phyloP scores from a whole-genome alignment of 306 rosid species.

The Carpinus fangiana region DNA sequence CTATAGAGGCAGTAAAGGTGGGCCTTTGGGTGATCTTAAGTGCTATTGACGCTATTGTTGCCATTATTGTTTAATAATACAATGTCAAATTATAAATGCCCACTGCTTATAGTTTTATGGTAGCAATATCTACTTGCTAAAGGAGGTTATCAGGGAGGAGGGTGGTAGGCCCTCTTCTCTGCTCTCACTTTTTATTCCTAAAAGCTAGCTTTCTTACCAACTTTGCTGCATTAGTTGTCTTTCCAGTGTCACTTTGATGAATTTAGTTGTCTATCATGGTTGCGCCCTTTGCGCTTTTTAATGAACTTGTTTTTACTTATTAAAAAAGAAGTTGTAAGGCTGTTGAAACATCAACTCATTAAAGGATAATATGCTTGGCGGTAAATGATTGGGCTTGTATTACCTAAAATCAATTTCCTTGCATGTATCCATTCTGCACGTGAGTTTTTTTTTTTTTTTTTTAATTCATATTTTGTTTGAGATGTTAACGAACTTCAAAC shows the following conservation, averaged over 20 bases:
- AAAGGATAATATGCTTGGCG: slow-evolving; percentile 10
- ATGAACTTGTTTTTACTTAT: neutral
- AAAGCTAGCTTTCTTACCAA: neutral
- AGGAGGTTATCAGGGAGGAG: slow-evolving; percentile 15
- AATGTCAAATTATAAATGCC: slow-evolving; percentile 2
- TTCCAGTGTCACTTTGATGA: neutral
- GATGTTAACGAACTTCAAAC: slow-evolving; percentile 22
- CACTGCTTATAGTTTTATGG: slow-evolving; percentile 1
- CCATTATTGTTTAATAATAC: slow-evolving; percentile 22
- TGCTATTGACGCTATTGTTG: slow-evolving; percentile 19
- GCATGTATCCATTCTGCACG: neutral
- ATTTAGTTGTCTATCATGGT: neutral
- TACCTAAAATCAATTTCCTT: neutral
- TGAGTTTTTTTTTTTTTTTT: slow-evolving; percentile 4
- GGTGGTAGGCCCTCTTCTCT: neutral
- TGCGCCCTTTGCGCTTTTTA: neutral
- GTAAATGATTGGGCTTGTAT: slow-evolving; percentile 16
- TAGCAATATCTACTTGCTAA: slow-evolving; percentile 9
- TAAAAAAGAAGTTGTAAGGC: neutral
- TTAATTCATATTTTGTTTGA: neutral
- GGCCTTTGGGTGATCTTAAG: slow-evolving; percentile 31
- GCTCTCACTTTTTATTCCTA: neutral
- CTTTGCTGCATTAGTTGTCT: neutral
- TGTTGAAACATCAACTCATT: neutral
- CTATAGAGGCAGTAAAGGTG: slow-evolving; percentile 98